A percentile compares a stretch with the other conserved stretches of the same genome.
These are phyloP conservation scores for Spathaspora sp. DNA, from an alignment of 1,139 yeast genomes.

Conservation along the genomic window DNA sequence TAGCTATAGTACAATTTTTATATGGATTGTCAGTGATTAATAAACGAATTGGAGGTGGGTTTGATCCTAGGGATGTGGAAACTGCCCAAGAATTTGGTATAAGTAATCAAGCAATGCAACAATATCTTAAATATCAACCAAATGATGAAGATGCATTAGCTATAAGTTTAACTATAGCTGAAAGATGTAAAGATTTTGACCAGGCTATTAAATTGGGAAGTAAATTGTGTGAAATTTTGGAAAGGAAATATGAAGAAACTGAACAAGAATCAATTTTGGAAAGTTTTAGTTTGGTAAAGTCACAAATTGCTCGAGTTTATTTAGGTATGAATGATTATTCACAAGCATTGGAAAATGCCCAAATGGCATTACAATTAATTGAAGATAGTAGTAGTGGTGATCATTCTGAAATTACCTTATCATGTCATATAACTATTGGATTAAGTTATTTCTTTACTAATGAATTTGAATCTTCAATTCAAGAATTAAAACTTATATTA, in stretches of 20 bases:
- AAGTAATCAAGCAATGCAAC: conserved; percentile 71
- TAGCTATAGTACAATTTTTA: conserved; percentile 68
- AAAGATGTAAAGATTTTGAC: conserved; percentile 65
- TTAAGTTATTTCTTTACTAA: conserved; percentile 62
- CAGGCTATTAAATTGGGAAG: conserved; percentile 51
- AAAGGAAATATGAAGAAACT: conserved; percentile 54
- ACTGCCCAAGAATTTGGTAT: conserved; percentile 65
- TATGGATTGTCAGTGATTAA: conserved; percentile 63
- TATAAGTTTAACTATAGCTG: conserved; percentile 60
- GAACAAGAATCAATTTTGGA: conserved; percentile 50
- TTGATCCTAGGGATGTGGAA: conserved; percentile 53
- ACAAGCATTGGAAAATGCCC: conserved; percentile 61
- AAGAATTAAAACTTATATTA: conserved; percentile 63
- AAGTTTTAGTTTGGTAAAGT: conserved; percentile 58
- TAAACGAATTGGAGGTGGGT: conserved; percentile 34
- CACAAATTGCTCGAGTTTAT: conserved; percentile 69
- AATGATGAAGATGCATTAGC: conserved; percentile 61
- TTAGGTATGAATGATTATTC: conserved; percentile 59
- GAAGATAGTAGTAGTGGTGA: conserved; percentile 29
- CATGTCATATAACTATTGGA: conserved; percentile 70
- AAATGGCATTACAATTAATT: conserved; percentile 53
- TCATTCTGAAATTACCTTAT: conserved; percentile 33
- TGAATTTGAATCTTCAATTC: conserved; percentile 64
- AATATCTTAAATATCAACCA: conserved; percentile 69
- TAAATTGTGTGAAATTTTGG: conserved; percentile 50